These are phyloP conservation scores for Solanum sitiens DNA, from an alignment of 257 asterid genomes.

Conservation along the genomic window DNA sequence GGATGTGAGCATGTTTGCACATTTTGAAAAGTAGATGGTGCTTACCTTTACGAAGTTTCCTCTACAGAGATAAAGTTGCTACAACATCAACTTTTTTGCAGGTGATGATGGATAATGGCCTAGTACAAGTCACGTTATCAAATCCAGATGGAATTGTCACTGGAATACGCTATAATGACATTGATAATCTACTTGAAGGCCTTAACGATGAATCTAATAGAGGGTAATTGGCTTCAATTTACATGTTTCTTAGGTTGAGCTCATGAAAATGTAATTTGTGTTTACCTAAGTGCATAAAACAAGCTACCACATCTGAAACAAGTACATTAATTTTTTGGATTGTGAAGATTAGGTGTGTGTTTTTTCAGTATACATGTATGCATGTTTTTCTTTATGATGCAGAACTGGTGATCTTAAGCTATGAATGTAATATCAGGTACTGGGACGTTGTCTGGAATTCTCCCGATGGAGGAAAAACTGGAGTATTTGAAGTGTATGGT, in stretches of 20 bases:
- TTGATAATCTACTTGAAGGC: slow-evolving; percentile 64
- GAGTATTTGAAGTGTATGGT: slow-evolving; percentile 51
- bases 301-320: background rate
- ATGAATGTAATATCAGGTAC: slow-evolving; percentile 34
- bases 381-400: background rate
- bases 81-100: slow-evolving; percentile 7
- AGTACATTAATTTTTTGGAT: background rate
- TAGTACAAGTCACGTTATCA: slow-evolving; percentile 53
- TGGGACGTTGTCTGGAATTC: slow-evolving; percentile 90
- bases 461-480: slow-evolving; percentile 47
- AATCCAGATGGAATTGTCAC: slow-evolving; percentile 70
- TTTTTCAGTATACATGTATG: background rate
- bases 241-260: background rate
- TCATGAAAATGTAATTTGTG: background rate
- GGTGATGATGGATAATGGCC: slow-evolving; percentile 69
- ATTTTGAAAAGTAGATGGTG: background rate
- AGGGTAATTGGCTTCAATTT: slow-evolving; percentile 31
- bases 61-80: background rate
- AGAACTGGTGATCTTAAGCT: background rate
- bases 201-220: slow-evolving; percentile 49
- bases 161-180: slow-evolving; percentile 38
- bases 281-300: background rate
- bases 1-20: background rate
- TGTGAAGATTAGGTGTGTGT: background rate
- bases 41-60: background rate